Conservation (phyloP, 2,329 filamentous ascomycete genomes). For the Metarhizium brunneum region DNA sequence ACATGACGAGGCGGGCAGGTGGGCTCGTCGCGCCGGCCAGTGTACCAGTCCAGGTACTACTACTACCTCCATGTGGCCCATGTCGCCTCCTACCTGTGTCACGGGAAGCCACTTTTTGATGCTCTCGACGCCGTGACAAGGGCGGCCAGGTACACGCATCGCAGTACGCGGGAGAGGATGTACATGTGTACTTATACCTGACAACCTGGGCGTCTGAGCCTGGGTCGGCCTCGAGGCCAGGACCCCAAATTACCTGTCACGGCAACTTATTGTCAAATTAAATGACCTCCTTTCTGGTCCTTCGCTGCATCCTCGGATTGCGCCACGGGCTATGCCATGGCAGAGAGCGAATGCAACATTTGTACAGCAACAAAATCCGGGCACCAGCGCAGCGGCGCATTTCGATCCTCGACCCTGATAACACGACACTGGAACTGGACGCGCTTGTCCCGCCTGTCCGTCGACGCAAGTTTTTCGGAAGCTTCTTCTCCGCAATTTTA, state of each 20-base stretch:
- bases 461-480: too few species aligned
- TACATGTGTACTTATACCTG: too few species aligned
- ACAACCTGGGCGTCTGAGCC: not conserved
- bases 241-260: not conserved
- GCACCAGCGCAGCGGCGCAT: too few species aligned
- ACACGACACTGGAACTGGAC: too few species aligned
- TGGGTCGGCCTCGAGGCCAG: not conserved
- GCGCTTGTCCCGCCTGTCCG: too few species aligned
- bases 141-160: not conserved
- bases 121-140: not conserved
- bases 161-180: not conserved
- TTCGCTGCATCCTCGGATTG: not conserved
- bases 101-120: not conserved
- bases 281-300: not conserved
- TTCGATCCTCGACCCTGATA: too few species aligned
- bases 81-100: not conserved
- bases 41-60: too few species aligned
- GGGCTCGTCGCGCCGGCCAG: not conserved
- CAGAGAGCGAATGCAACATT: too few species aligned
- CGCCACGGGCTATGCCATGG: too few species aligned
- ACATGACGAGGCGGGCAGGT: slow-evolving; percentile 3
- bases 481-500: not conserved
- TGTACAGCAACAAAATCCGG: too few species aligned
- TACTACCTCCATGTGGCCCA: too few species aligned
- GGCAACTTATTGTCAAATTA: not conserved